phyloP scores from a whole-genome alignment of 2,329 filamentous ascomycete species.

The Cladosporium sp. region DNA sequence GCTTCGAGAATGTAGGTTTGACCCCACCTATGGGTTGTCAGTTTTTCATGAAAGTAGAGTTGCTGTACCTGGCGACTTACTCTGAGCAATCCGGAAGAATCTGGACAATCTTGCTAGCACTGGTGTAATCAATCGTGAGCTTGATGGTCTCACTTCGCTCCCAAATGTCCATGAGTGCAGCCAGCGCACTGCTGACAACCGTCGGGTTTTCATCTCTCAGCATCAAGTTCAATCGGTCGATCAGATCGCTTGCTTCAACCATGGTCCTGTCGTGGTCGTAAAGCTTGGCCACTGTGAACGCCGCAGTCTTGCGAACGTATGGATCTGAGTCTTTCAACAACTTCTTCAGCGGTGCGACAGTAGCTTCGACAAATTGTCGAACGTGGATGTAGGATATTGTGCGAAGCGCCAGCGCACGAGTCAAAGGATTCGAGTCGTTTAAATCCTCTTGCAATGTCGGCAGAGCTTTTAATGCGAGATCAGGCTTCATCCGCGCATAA shows the following conservation, averaged over 20 bases:
- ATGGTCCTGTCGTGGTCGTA: conserved; percentile 93
- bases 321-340: conserved; percentile 83
- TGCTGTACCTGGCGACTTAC: conserved; percentile 49
- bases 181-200: conserved; percentile 89
- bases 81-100: conserved; percentile 96
- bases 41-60: neutral
- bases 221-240: conserved; percentile 84
- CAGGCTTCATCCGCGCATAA: conserved; percentile 89
- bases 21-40: conserved; percentile 68
- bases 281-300: conserved; percentile 92
- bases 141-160: conserved; percentile 96
- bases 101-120: conserved; percentile 96
- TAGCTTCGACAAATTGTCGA: conserved; percentile 88
- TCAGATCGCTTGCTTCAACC: conserved; percentile 86
- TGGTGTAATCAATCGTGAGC: conserved; percentile 94
- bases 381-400: conserved; percentile 99
- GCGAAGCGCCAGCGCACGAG: conserved; percentile 83
- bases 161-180: conserved; percentile 95
- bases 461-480: conserved; percentile 88
- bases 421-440: conserved; percentile 86
- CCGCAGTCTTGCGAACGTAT: conserved; percentile 95
- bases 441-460: conserved; percentile 88
- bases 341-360: conserved; percentile 75
- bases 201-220: conserved; percentile 95
- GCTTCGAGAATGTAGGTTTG: conserved; percentile 98